Evolutionary conservation across 371 early-diverging fungal genomes (phyloP).

Genomic region (Actinomucor elegans): DNA sequence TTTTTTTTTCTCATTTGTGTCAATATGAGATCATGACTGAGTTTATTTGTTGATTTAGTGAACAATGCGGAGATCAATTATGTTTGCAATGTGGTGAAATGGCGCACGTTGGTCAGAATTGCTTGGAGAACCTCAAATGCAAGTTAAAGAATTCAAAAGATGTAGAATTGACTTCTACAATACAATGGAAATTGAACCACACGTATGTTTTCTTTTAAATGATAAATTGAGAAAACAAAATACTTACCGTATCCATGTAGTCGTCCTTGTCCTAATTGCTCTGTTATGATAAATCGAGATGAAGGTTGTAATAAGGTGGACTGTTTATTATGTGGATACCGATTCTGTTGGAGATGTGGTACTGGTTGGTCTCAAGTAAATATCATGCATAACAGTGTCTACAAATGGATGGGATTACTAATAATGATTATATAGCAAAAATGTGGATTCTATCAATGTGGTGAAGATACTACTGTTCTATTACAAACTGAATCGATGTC

Average conservation of each 20-base stretch:
- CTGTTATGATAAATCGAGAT: conserved; percentile 72
- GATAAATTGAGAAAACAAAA: not conserved
- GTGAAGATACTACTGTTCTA: conserved; percentile 5
- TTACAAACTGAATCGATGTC: not conserved
- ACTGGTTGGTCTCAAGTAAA: conserved; percentile 42
- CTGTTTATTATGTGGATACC: conserved; percentile 69
- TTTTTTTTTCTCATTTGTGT: too few species aligned
- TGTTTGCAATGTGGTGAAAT: conserved; percentile 59
- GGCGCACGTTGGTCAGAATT: conserved; percentile 36
- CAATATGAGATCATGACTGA: too few species aligned
- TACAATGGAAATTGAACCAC: conserved; percentile 54
- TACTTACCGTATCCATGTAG: conserved; percentile 20
- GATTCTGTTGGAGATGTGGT: conserved; percentile 70
- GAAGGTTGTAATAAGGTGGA: conserved; percentile 83
- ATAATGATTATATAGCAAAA: too few species aligned
- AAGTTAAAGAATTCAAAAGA: conserved; percentile 14
- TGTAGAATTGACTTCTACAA: conserved; percentile 31
- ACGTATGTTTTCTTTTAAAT: conserved; percentile 29
- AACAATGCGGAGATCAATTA: conserved; percentile 35
- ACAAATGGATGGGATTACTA: too few species aligned
- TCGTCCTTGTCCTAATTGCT: conserved; percentile 71
- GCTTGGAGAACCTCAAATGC: conserved; percentile 42
- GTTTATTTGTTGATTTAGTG: conserved; percentile 10
- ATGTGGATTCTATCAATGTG: conserved; percentile 45
- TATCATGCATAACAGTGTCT: too few species aligned